These are phyloP conservation scores for Linderina pennispora DNA, from an alignment of 192 early-diverging fungal species.

Conservation along the genomic window DNA sequence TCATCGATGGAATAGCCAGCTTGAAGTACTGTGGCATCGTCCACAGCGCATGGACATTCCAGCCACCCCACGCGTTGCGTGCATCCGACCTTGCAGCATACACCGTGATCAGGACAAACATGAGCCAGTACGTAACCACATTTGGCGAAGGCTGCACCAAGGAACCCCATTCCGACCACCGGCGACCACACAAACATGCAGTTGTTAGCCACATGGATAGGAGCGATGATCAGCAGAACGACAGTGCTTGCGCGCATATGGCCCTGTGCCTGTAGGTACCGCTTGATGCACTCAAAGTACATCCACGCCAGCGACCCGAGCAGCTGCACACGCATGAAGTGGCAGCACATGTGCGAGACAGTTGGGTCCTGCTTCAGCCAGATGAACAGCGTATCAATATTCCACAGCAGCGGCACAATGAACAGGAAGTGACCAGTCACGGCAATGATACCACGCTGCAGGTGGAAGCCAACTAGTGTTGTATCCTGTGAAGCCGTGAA, in stretches of 20 bases:
- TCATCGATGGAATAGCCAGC: conserved; percentile 67
- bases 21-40: conserved; percentile 49
- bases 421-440: conserved; percentile 62
- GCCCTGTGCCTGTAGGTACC: conserved; percentile 86
- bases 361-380: conserved; percentile 68
- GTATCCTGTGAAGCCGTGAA: conserved; percentile 63
- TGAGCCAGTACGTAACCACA: conserved; percentile 67
- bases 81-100: conserved; percentile 58
- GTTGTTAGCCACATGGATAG: conserved; percentile 68
- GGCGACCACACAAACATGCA: conserved; percentile 77
- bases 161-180: conserved; percentile 61
- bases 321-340: conserved; percentile 57
- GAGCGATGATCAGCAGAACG: conserved; percentile 62
- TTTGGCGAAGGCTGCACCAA: conserved; percentile 84
- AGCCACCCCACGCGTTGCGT: conserved; percentile 62
- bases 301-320: conserved; percentile 71
- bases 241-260: conserved; percentile 81
- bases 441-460: conserved; percentile 78
- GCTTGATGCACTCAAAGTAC: conserved; percentile 78
- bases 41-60: conserved; percentile 41
- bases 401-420: conserved; percentile 64
- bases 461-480: conserved; percentile 63
- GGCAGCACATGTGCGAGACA: conserved; percentile 62
- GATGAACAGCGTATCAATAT: conserved; percentile 62
- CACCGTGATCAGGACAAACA: conserved; percentile 54